Evolutionary conservation across 2,329 filamentous ascomycete genomes (phyloP), one percentile per base, ranked within the genome.

Genomic region (Colletotrichum musicola): DNA sequence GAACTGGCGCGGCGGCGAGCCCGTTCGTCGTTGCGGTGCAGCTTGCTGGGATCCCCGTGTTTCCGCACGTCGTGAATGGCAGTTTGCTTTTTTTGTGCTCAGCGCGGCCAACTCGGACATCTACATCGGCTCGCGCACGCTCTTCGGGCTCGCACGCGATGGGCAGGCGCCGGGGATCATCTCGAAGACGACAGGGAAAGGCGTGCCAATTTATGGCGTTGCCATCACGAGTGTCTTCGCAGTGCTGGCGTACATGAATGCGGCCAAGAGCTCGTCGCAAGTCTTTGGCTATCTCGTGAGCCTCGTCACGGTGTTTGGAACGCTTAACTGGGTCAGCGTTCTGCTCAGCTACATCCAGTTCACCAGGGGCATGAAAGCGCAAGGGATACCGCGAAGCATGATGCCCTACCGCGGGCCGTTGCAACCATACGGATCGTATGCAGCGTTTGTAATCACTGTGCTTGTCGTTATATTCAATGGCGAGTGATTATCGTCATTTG

Each of bases 391-490:
- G 0, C 71, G 77, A 1, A 62, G 71, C 6, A 68, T 72, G 18
- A 75, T 84, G 61, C 81, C 81, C 1, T 84, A 83, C 59, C 71
- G 75, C 6, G 80, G 78, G 22, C 70, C 73, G 1, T 69, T 83
- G 9, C 78, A 83, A 59, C 82, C 82, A 0, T 84, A 77, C 50
- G 76, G 78, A 4, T 77, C 79, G 0, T 84, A 81, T 53, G 72
- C 78, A 42, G 77, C 77, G 1, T 63, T 82, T 1, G 40, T 72
- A 2, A 49, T 81, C 20, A 81, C 76, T 57, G 76, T 90, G 65
- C 90, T 91, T 83, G 80, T 88, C 0, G 22, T 51, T 10, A 13
- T 66, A 20, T 88, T 92, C 71, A 88, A 89, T 2, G 86, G 89
- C 10, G 87, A 63, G 84, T 1, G n/a, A 14, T 55, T 30, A 10